phyloP scores from a whole-genome alignment of 2,329 filamentous ascomycete species.

The Exserohilum rostratum region DNA sequence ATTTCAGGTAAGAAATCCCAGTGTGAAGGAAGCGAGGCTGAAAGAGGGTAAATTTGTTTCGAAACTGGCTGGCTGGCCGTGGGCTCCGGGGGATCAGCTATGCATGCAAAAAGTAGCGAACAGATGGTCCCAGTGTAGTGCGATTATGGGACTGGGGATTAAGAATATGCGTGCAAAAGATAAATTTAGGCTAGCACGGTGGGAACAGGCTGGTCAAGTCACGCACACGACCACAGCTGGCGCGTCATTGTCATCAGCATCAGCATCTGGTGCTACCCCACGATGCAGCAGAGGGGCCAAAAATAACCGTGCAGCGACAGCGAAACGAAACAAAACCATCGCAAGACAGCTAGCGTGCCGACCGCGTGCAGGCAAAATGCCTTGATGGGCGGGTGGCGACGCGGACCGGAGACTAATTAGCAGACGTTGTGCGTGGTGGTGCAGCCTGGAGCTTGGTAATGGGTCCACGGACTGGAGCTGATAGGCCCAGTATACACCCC shows the following conservation, averaged over 20 bases:
- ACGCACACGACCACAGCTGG: constrained; percentile 9
- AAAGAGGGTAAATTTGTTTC: constrained; percentile 37
- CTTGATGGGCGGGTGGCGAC: constrained; percentile 14
- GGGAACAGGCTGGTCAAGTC: background rate
- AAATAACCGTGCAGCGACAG: constrained; percentile 35
- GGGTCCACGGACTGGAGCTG: constrained; percentile 1
- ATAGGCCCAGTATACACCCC: constrained; percentile 17
- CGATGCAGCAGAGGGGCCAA: constrained; percentile 31
- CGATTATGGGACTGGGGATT: constrained; percentile 11
- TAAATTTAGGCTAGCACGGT: constrained; percentile 15
- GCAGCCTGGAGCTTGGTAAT: constrained; percentile 16
- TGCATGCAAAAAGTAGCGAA: constrained; percentile 19
- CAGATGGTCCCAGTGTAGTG: constrained; percentile 27
- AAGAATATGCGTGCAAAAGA: constrained; percentile 5
- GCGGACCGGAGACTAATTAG: constrained; percentile 26
- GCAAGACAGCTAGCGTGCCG: constrained; percentile 17
- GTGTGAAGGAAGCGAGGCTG: constrained; percentile 18
- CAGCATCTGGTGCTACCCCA: constrained; percentile 16
- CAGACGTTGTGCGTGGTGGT: constrained; percentile 25
- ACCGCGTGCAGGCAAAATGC: constrained; percentile 22
- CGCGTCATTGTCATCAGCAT: constrained; percentile 7
- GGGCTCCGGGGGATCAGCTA: constrained; percentile 14
- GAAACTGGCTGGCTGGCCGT: constrained; percentile 25
- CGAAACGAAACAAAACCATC: constrained; percentile 33
- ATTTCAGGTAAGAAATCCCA: constrained; percentile 2